Evolutionary conservation across 371 early-diverging fungal species (phyloP).

Genomic region (Rhizopus microsporus): DNA sequence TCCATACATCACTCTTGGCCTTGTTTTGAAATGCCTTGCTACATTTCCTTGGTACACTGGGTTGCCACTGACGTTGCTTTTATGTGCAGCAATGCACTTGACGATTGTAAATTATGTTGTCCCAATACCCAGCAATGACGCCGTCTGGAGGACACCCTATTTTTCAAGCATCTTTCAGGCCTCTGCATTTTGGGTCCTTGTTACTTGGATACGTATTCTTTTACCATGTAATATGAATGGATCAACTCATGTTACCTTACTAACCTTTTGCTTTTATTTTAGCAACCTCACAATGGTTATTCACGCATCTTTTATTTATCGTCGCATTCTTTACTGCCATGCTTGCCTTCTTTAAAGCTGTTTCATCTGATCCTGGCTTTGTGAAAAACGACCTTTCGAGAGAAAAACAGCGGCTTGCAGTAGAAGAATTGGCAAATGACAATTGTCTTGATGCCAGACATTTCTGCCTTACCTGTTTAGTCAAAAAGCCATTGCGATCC

Average conservation of each 20-base stretch:
- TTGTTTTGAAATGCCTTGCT: conserved; percentile 59
- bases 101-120: conserved; percentile 65
- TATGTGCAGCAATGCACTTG: conserved; percentile 62
- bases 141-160: conserved; percentile 78
- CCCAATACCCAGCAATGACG: conserved; percentile 50
- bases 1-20: conserved; percentile 69
- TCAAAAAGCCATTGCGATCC: conserved; percentile 88
- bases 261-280: conserved; percentile 21
- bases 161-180: conserved; percentile 85
- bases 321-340: conserved; percentile 56
- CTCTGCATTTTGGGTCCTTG: conserved; percentile 68
- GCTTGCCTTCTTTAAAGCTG: conserved; percentile 74
- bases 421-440: conserved; percentile 72
- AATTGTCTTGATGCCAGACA: conserved; percentile 71
- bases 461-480: conserved; percentile 83
- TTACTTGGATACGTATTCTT: conserved; percentile 59
- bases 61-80: conserved; percentile 58
- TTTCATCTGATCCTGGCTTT: conserved; percentile 84
- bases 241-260: neutral
- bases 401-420: conserved; percentile 48
- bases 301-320: conserved; percentile 66
- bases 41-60: conserved; percentile 80
- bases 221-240: conserved; percentile 28
- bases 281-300: conserved; percentile 68
- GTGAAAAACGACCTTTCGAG: conserved; percentile 51